A percentile compares a stretch with the other conserved stretches of the same genome.
These are phyloP conservation scores for Colletotrichum plurivorum DNA, from an alignment of 2,329 filamentous ascomycete species.

Conservation along the genomic window DNA sequence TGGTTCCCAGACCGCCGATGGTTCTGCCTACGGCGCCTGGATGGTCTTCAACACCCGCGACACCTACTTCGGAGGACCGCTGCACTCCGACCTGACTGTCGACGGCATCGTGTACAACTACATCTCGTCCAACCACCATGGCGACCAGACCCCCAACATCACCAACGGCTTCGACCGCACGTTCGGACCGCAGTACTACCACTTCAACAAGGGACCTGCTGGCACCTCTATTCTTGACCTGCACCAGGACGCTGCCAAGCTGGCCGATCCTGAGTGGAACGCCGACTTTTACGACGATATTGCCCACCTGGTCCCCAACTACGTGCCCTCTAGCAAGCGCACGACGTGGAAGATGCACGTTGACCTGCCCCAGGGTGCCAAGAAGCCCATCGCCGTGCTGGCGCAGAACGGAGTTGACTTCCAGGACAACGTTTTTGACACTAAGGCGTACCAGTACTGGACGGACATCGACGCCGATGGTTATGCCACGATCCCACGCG, in stretches of 20 bases:
- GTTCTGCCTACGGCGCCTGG: slow-evolving; percentile 69
- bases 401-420: slow-evolving; percentile 65
- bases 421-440: slow-evolving; percentile 69
- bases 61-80: slow-evolving; percentile 70
- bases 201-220: slow-evolving; percentile 70
- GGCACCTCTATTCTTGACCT: slow-evolving; percentile 62
- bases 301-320: slow-evolving; percentile 70
- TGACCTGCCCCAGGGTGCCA: slow-evolving; percentile 65
- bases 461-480: slow-evolving; percentile 60
- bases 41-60: slow-evolving; percentile 73
- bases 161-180: slow-evolving; percentile 73
- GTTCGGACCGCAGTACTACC: slow-evolving; percentile 72
- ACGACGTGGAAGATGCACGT: slow-evolving; percentile 65
- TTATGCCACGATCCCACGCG: slow-evolving; percentile 61
- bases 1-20: slow-evolving; percentile 57
- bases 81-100: slow-evolving; percentile 71
- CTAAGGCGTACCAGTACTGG: slow-evolving; percentile 70
- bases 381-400: slow-evolving; percentile 65
- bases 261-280: slow-evolving; percentile 68
- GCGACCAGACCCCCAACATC: slow-evolving; percentile 72
- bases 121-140: slow-evolving; percentile 71
- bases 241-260: slow-evolving; percentile 66
- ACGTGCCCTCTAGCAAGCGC: slow-evolving; percentile 66
- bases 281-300: slow-evolving; percentile 75
- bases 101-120: slow-evolving; percentile 76